Evolutionary conservation across 1,139 yeast genomes (phyloP), one percentile per base, ranked within the genome.

Genomic region (Suhomyces terraborum): DNA sequence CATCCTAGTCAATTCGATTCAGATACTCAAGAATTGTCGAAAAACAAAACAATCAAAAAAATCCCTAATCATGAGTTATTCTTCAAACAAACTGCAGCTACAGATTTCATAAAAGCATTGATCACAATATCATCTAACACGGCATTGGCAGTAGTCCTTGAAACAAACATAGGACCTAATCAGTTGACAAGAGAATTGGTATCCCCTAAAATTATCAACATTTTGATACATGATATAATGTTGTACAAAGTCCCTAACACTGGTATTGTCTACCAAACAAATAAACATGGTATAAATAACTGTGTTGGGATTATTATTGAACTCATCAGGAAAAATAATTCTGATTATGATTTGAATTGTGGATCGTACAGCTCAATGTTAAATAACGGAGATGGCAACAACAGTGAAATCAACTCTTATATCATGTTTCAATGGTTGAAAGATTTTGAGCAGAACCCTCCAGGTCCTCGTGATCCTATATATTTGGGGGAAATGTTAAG

Each of bases 21-120:
- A 2, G 48, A 47, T 10, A 33, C 46, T 4, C 24, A 32, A 10
- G 27, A 31, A 10, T 23, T 31, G 22, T 8, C 28, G 3, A 8
- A 19, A 6, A 9, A 10, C 2, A 18, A 10, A 16, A n/a, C 10
- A 16, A n/a, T 13, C 6, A 25, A 12, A 16, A 50, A 50, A 18
- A 62, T 69, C 25, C 67, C 75, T 1, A 61, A 67, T 40, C 64
- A 62, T 32, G 55, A 54, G 37, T 50, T 49, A 10, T 73, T 84
- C 26, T 80, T 93, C 44, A 80, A 80, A 38, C 98, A 93, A 62
- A 84, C 95, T 3, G 95, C 98, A 0, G 95, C 96, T 1, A 95
- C 97, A 8, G 99, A 93, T 59, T 93, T 93, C 56, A 67, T 93
- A 41, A 94, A 93, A 59, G 98, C 98, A 0, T 79, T 94, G 56